Evolutionary conservation across 768 basidiomycete species (phyloP).

Genomic region (Heimioporus sp.): DNA sequence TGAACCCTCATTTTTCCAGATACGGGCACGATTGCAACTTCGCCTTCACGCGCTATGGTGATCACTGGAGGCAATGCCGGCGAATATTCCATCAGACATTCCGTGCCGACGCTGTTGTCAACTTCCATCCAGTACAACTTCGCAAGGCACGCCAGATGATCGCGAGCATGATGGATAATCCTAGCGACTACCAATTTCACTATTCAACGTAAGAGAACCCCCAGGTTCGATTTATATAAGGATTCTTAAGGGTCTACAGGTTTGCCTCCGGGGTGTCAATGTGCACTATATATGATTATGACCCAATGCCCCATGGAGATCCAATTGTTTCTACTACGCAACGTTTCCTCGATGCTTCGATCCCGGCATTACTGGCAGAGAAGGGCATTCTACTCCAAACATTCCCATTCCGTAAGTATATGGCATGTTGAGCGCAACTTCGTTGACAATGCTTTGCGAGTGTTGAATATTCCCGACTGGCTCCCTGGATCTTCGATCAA

Average conservation of each 20-base stretch:
- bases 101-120: background rate
- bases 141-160: background rate
- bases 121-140: conserved; percentile 2
- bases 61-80: conserved; percentile 3
- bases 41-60: conserved; percentile 2
- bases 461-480: conserved; percentile 20
- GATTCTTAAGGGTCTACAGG: background rate
- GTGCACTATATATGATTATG: conserved; percentile 4
- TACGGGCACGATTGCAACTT: conserved; percentile 6
- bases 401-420: conserved; percentile 6
- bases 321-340: conserved; percentile 3
- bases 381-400: background rate
- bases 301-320: background rate
- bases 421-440: background rate
- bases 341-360: background rate
- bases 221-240: background rate
- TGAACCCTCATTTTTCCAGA: background rate
- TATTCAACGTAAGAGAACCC: background rate
- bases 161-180: background rate
- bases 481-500: conserved; percentile 10
- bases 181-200: background rate
- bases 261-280: conserved; percentile 2
- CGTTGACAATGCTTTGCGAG: background rate
- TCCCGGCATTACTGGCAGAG: background rate
- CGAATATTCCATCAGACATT: conserved; percentile 9